Evolutionary conservation across 164 flowering plant genomes (phyloP).

Genomic region (Vitis vinifera): DNA sequence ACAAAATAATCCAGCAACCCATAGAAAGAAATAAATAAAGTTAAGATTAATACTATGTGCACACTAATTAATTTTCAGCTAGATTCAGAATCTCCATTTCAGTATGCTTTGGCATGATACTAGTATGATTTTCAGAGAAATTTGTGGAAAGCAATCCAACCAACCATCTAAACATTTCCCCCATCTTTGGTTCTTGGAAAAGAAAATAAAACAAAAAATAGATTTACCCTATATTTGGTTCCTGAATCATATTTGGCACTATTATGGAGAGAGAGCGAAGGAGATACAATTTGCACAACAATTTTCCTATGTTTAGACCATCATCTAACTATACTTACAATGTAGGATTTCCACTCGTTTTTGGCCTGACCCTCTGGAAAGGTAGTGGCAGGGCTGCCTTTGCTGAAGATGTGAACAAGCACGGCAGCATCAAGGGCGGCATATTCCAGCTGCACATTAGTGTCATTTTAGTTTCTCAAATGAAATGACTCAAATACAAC

Average conservation of each 20-base stretch:
- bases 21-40: too few relatives aligned
- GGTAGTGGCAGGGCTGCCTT: slow-evolving; percentile 32
- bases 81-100: too few relatives aligned
- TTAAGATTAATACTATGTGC: too few relatives aligned
- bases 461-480: not conserved
- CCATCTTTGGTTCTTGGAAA: not conserved
- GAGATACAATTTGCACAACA: too few relatives aligned
- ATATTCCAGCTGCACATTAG: slow-evolving; percentile 83
- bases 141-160: too few relatives aligned
- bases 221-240: too few relatives aligned
- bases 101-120: too few relatives aligned
- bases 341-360: slow-evolving; percentile 77
- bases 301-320: too few relatives aligned
- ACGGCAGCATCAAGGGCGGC: slow-evolving; percentile 99
- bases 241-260: not conserved
- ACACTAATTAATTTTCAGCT: too few relatives aligned
- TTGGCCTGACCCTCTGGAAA: slow-evolving; percentile 32
- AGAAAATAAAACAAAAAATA: too few relatives aligned
- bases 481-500: too few relatives aligned
- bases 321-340: slow-evolving; percentile 47
- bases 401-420: slow-evolving; percentile 77
- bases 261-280: not conserved
- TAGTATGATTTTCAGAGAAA: too few relatives aligned
- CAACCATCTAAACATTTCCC: not conserved
- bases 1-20: not conserved